A percentile compares a stretch with the other conserved stretches of the same genome.
These are phyloP conservation scores for Triadica sebifera DNA, from an alignment of 345 rosid species.

Conservation along the genomic window DNA sequence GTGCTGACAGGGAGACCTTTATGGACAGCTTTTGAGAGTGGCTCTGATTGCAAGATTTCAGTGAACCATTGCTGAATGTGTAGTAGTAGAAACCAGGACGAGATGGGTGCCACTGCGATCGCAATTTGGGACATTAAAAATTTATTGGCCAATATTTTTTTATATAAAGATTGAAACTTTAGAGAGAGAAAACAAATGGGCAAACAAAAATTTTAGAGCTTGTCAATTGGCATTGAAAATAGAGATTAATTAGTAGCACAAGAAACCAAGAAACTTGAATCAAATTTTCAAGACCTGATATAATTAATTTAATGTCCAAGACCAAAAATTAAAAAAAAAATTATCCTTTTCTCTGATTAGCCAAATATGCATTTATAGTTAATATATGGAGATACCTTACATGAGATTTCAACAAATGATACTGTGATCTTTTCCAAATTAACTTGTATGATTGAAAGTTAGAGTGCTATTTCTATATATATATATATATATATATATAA, in stretches of 20 bases:
- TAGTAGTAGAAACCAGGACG: conserved; percentile 88
- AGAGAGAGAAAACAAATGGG: background rate
- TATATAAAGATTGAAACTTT: background rate
- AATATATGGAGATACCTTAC: too few relatives aligned
- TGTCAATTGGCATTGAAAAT: background rate
- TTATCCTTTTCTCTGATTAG: too few relatives aligned
- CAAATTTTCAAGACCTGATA: conserved; percentile 1
- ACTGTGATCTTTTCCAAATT: too few relatives aligned
- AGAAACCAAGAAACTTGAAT: background rate
- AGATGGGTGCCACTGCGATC: conserved; percentile 72
- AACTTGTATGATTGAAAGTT: too few relatives aligned
- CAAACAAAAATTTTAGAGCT: conserved; percentile 9
- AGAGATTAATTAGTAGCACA: background rate
- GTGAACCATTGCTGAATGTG: conserved; percentile 67
- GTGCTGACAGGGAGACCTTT: conserved; percentile 44
- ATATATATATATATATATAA: background rate
- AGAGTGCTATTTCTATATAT: too few relatives aligned
- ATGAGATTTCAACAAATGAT: too few relatives aligned
- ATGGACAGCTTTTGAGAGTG: conserved; percentile 56
- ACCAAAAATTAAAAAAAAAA: too few relatives aligned
- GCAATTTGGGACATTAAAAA: background rate
- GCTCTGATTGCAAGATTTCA: conserved; percentile 42
- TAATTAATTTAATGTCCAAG: background rate
- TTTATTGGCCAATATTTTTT: background rate
- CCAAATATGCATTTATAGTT: too few relatives aligned